A percentile compares a stretch with the other conserved stretches of the same genome.
Evolutionary conservation across 768 basidiomycete genomes (phyloP).

Genomic region (Lentinula sp.): DNA sequence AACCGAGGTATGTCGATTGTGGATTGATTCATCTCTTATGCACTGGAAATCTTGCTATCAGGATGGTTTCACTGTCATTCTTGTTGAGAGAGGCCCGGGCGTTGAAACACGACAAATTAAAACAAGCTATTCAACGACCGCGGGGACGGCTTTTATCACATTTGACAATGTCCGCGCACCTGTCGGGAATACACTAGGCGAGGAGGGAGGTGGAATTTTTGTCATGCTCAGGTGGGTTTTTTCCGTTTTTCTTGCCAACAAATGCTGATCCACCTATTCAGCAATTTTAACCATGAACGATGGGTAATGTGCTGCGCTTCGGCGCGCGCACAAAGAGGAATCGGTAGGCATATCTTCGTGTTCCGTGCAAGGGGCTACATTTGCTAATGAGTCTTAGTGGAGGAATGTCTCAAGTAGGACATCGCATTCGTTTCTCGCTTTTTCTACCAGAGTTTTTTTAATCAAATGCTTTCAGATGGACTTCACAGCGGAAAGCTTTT

Average conservation of each 20-base stretch:
- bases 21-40: background rate
- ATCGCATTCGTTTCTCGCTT: background rate
- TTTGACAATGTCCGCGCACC: slow-evolving; percentile 84
- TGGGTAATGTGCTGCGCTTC: slow-evolving; percentile 85
- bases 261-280: slow-evolving; percentile 15
- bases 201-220: slow-evolving; percentile 63
- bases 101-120: slow-evolving; percentile 84
- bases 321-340: slow-evolving; percentile 40
- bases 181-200: slow-evolving; percentile 76
- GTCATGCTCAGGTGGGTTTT: slow-evolving; percentile 36
- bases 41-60: slow-evolving; percentile 8
- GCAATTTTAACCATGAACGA: slow-evolving; percentile 93
- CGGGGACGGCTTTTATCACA: slow-evolving; percentile 75
- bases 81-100: slow-evolving; percentile 77
- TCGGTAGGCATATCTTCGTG: slow-evolving; percentile 16
- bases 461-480: slow-evolving; percentile 52
- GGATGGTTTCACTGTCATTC: slow-evolving; percentile 76
- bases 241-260: background rate
- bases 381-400: slow-evolving; percentile 17
- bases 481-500: slow-evolving; percentile 81
- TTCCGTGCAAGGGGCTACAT: background rate
- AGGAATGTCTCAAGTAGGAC: slow-evolving; percentile 48
- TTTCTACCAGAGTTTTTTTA: background rate
- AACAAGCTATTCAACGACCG: slow-evolving; percentile 74
- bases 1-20: slow-evolving; percentile 33